These are phyloP conservation scores for Citrus inodora DNA, from an alignment of 345 rosid species.

Conservation along the genomic window DNA sequence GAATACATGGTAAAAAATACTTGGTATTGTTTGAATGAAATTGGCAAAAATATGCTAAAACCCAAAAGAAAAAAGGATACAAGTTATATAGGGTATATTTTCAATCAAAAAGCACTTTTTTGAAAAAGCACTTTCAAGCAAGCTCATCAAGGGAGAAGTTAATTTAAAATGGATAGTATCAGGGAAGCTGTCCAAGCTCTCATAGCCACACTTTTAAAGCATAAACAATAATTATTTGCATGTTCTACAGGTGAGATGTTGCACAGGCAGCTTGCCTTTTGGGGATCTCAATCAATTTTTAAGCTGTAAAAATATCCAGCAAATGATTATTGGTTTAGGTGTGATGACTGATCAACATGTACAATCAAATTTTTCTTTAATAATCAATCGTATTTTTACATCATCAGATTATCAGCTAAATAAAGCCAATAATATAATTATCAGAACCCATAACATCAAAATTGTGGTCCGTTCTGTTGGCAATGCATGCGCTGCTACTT, in stretches of 20 bases:
- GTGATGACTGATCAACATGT: neutral
- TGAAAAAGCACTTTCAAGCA: neutral
- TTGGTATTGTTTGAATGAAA: too few species aligned
- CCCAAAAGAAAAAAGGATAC: too few species aligned
- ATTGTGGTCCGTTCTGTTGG: neutral
- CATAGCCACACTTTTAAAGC: neutral
- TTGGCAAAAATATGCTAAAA: too few species aligned
- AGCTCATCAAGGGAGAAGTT: neutral
- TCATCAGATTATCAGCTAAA: neutral
- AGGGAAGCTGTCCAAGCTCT: neutral
- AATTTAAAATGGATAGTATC: neutral
- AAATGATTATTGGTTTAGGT: constrained; percentile 1
- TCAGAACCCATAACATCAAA: neutral
- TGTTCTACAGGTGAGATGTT: constrained; percentile 1
- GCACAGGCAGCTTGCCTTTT: neutral
- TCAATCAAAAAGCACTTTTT: neutral
- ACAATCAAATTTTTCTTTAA: neutral
- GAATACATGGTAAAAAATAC: too few species aligned
- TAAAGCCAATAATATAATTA: neutral
- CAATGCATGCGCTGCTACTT: neutral
- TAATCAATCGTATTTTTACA: neutral
- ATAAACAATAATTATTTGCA: neutral
- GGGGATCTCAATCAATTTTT: neutral
- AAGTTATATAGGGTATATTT: neutral
- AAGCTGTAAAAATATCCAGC: constrained; percentile 4